phyloP scores from a whole-genome alignment of 2,329 filamentous ascomycete species.

The Rhynchosporium graminicola region DNA sequence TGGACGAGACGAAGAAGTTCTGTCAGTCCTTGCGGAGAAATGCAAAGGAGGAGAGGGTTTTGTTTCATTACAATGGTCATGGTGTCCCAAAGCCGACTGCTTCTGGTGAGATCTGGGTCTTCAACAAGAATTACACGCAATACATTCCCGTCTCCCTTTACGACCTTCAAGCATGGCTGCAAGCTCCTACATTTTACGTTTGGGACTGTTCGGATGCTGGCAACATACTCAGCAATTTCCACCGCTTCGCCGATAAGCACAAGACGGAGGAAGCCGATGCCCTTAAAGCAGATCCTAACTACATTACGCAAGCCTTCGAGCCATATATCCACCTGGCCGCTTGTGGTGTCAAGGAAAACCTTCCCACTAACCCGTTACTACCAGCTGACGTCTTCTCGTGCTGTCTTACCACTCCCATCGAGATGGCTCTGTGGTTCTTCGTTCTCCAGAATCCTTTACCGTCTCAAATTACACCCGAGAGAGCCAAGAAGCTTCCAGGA shows the following conservation, averaged over 20 bases:
- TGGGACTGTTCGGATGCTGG: constrained; percentile 98
- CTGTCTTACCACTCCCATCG: constrained; percentile 94
- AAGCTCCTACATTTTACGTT: constrained; percentile 92
- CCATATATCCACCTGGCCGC: constrained; percentile 88
- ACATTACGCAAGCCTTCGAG: constrained; percentile 71
- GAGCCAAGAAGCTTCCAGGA: constrained; percentile 86
- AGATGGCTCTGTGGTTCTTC: constrained; percentile 96
- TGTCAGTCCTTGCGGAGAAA: constrained; percentile 86
- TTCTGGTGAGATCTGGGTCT: constrained; percentile 98
- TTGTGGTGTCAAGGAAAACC: constrained; percentile 84
- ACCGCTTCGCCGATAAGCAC: constrained; percentile 92
- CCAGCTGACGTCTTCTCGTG: constrained; percentile 95
- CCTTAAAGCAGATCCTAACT: constrained; percentile 75
- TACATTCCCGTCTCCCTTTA: constrained; percentile 97
- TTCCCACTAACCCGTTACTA: constrained; percentile 90
- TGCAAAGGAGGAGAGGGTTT: constrained; percentile 90
- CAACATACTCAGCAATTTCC: constrained; percentile 93
- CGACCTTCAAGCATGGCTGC: constrained; percentile 93
- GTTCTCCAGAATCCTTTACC: constrained; percentile 78
- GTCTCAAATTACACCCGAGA: constrained; percentile 69
- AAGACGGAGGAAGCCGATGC: constrained; percentile 83
- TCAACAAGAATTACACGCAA: constrained; percentile 98
- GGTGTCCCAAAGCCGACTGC: constrained; percentile 94
- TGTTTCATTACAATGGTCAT: constrained; percentile 99
- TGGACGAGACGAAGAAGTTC: constrained; percentile 97